Percentiles rank a stretch among this genome's conserved stretches.
Evolutionary conservation across 345 rosid genomes (phyloP).

Genomic region (Camelina laxa): DNA sequence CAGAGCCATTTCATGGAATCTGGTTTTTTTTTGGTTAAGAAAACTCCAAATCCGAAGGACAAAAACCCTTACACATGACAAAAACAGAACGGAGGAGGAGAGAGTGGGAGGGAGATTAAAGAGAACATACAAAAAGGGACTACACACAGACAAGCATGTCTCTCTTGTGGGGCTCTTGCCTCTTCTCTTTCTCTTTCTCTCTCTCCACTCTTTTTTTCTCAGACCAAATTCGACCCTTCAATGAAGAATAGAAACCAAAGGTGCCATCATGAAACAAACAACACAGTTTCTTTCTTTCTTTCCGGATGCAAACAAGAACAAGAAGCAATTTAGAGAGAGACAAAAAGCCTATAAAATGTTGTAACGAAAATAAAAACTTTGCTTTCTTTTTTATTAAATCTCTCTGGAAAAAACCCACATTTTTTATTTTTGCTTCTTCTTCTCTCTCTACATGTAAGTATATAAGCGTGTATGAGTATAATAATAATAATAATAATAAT

Average conservation of each 20-base stretch:
- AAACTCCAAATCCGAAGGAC: slow-evolving; percentile 64
- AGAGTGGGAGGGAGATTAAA: slow-evolving; percentile 31
- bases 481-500: not conserved
- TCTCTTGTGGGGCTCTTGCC: slow-evolving; percentile 53
- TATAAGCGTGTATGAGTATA: slow-evolving; percentile 16
- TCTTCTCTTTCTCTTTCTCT: slow-evolving; percentile 14
- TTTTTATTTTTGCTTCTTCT: slow-evolving; percentile 35
- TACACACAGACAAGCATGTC: slow-evolving; percentile 52
- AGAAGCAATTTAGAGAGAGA: slow-evolving; percentile 31
- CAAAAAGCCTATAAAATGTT: slow-evolving; percentile 14
- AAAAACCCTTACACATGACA: slow-evolving; percentile 54
- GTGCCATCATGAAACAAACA: slow-evolving; percentile 36
- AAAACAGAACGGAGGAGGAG: slow-evolving; percentile 35
- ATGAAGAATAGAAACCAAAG: slow-evolving; percentile 46
- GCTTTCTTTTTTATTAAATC: slow-evolving; percentile 7
- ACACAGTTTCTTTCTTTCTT: slow-evolving; percentile 30
- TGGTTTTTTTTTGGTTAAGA: slow-evolving; percentile 29
- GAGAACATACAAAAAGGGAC: slow-evolving; percentile 47
- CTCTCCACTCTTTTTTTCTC: slow-evolving; percentile 42
- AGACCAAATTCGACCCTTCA: slow-evolving; percentile 63
- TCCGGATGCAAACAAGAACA: slow-evolving; percentile 45
- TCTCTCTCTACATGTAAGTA: slow-evolving; percentile 17
- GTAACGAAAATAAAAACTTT: not conserved
- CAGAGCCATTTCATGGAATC: slow-evolving; percentile 50
- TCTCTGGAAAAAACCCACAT: slow-evolving; percentile 25